phyloP scores from a whole-genome alignment of 140 eudicot species.

The Erigeron philadelphicus region DNA sequence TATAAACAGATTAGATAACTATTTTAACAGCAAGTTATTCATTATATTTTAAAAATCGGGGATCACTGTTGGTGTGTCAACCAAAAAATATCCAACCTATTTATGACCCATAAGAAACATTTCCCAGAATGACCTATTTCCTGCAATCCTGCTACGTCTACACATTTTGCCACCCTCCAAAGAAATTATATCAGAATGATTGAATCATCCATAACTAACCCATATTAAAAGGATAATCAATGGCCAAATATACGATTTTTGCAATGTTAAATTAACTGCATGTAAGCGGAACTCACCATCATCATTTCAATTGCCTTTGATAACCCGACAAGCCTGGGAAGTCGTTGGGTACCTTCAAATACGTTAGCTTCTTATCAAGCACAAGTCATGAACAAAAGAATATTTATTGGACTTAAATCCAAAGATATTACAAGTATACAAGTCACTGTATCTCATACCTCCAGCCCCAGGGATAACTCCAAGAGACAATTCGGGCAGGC shows the following conservation, averaged over 20 bases:
- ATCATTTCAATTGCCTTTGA: conserved; percentile 80
- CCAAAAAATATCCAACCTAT: too few species aligned
- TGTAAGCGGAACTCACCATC: conserved; percentile 57
- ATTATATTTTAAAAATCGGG: too few species aligned
- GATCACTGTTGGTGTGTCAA: too few species aligned
- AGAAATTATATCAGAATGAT: background rate
- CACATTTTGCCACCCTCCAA: background rate
- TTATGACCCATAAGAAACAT: too few species aligned
- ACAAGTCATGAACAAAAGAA: background rate
- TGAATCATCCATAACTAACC: background rate
- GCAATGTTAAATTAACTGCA: background rate
- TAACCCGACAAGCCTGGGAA: conserved; percentile 90
- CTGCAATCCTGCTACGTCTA: background rate
- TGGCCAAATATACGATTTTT: conserved; percentile 1
- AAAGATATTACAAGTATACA: conserved; percentile 11
- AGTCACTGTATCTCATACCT: conserved; percentile 39
- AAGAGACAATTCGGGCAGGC: conserved; percentile 91
- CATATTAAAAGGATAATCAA: background rate
- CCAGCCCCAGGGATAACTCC: conserved; percentile 90
- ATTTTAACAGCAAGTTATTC: too few species aligned
- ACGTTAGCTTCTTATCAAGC: background rate
- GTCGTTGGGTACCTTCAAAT: conserved; percentile 81
- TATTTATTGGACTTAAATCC: background rate
- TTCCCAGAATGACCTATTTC: too few species aligned
- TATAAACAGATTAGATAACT: too few species aligned